Evolutionary conservation across 1,139 yeast genomes (phyloP).

Genomic region (Suhomyces anneliseae): DNA sequence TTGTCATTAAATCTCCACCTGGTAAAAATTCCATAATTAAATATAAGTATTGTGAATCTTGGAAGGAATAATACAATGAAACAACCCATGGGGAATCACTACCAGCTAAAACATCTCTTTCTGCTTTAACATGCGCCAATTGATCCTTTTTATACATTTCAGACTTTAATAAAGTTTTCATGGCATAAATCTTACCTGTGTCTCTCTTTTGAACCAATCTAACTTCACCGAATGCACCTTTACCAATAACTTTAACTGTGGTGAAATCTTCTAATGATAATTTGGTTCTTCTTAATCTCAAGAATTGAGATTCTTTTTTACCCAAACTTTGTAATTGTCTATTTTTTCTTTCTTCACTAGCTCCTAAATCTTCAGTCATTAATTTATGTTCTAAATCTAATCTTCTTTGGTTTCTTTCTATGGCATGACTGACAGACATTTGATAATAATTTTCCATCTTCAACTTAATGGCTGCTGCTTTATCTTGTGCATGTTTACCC

Average conservation of each 20-base stretch:
- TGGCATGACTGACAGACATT: slow-evolving; percentile 76
- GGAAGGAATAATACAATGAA: slow-evolving; percentile 76
- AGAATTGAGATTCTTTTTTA: slow-evolving; percentile 73
- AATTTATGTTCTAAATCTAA: slow-evolving; percentile 69
- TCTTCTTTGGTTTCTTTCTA: slow-evolving; percentile 77
- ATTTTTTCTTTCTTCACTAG: slow-evolving; percentile 70
- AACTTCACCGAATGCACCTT: slow-evolving; percentile 87
- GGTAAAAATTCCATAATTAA: slow-evolving; percentile 83
- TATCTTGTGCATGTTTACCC: slow-evolving; percentile 66
- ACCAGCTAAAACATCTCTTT: slow-evolving; percentile 82
- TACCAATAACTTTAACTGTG: slow-evolving; percentile 81
- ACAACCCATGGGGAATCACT: slow-evolving; percentile 90
- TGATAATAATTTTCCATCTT: slow-evolving; percentile 74
- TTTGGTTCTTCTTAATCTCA: slow-evolving; percentile 74
- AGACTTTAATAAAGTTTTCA: slow-evolving; percentile 75
- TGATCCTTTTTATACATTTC: slow-evolving; percentile 87
- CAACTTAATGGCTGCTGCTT: slow-evolving; percentile 70
- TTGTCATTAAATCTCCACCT: slow-evolving; percentile 86
- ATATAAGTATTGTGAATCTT: slow-evolving; percentile 72
- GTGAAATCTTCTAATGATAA: slow-evolving; percentile 70
- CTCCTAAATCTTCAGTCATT: slow-evolving; percentile 57
- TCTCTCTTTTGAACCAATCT: slow-evolving; percentile 79
- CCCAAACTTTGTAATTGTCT: slow-evolving; percentile 73
- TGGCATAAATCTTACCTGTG: slow-evolving; percentile 81
- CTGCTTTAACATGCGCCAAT: slow-evolving; percentile 81